These are phyloP conservation scores for Coemansia sp. DNA, from an alignment of 192 early-diverging fungal genomes.

Conservation along the genomic window DNA sequence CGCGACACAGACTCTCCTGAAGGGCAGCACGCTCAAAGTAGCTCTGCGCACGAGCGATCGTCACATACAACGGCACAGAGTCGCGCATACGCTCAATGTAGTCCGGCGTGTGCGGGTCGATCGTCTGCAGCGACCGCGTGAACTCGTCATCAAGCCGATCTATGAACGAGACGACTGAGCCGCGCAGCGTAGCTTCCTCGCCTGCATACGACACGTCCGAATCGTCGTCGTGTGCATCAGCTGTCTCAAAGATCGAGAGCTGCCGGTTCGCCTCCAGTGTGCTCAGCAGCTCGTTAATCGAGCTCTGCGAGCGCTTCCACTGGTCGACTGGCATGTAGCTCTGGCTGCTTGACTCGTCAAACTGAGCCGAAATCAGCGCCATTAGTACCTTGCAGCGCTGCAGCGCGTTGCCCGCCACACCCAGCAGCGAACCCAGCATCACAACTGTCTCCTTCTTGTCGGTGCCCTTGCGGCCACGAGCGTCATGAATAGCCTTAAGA, in stretches of 20 bases:
- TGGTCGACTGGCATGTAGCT: constrained; percentile 72
- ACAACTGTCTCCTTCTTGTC: constrained; percentile 77
- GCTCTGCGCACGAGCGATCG: constrained; percentile 82
- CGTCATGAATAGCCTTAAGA: constrained; percentile 72
- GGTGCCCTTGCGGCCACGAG: constrained; percentile 95
- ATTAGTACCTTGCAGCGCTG: constrained; percentile 84
- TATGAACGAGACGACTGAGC: constrained; percentile 81
- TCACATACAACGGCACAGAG: constrained; percentile 80
- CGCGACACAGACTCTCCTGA: constrained; percentile 66
- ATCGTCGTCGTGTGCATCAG: constrained; percentile 40
- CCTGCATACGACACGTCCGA: constrained; percentile 58
- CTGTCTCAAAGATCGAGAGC: constrained; percentile 69
- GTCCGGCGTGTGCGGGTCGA: constrained; percentile 96
- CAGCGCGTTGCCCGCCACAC: constrained; percentile 65
- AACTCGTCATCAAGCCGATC: constrained; percentile 98
- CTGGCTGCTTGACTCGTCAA: constrained; percentile 72
- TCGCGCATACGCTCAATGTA: constrained; percentile 94
- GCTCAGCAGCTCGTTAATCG: constrained; percentile 75
- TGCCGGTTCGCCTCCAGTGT: constrained; percentile 74
- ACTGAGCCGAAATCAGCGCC: constrained; percentile 82
- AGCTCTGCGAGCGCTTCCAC: constrained; percentile 75
- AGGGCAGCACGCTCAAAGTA: constrained; percentile 76
- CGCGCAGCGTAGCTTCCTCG: constrained; percentile 68
- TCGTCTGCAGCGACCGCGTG: constrained; percentile 89
- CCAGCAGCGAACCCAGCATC: constrained; percentile 65